Evolutionary conservation across 352 stramenopile genomes (phyloP).

Genomic region (Aphanomyces euteiches): DNA sequence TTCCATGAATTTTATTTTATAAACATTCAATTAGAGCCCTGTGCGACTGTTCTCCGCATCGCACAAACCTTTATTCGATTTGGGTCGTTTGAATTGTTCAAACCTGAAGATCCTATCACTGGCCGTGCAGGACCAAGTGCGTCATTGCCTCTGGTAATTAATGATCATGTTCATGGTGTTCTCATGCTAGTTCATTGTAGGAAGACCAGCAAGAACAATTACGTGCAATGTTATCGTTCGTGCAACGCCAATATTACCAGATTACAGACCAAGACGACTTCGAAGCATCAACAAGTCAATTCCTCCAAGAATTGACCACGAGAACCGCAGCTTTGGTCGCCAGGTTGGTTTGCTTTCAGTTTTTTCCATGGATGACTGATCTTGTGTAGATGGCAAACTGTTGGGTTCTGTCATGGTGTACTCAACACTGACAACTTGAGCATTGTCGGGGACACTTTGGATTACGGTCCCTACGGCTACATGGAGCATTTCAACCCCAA

Average conservation of each 20-base stretch:
- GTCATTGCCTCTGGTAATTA: constrained; percentile 35
- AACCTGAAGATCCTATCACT: constrained; percentile 57
- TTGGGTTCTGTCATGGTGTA: constrained; percentile 90
- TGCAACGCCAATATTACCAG: constrained; percentile 17
- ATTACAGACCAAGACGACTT: not conserved
- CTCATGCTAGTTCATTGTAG: not conserved
- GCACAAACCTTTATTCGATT: constrained; percentile 93
- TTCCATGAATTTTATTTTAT: not conserved
- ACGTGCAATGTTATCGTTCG: constrained; percentile 22
- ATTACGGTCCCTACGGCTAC: constrained; percentile 91
- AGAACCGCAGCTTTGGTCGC: constrained; percentile 79
- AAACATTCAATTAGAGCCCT: constrained; percentile 46
- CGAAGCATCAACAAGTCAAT: constrained; percentile 29
- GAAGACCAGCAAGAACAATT: constrained; percentile 9
- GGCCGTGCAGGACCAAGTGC: constrained; percentile 66
- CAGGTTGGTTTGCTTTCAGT: constrained; percentile 37
- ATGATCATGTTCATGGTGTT: not conserved
- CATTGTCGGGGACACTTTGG: constrained; percentile 87
- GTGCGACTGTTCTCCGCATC: constrained; percentile 84
- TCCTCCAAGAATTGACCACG: constrained; percentile 61
- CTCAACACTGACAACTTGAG: constrained; percentile 93
- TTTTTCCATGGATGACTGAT: not conserved
- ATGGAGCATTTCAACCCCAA: constrained; percentile 88
- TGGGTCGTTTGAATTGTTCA: constrained; percentile 96
- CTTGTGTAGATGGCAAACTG: constrained; percentile 48